Base-by-base conservation (phyloP, 2,329 filamentous ascomycete species). In the Xylariaceae sp. region DNA sequence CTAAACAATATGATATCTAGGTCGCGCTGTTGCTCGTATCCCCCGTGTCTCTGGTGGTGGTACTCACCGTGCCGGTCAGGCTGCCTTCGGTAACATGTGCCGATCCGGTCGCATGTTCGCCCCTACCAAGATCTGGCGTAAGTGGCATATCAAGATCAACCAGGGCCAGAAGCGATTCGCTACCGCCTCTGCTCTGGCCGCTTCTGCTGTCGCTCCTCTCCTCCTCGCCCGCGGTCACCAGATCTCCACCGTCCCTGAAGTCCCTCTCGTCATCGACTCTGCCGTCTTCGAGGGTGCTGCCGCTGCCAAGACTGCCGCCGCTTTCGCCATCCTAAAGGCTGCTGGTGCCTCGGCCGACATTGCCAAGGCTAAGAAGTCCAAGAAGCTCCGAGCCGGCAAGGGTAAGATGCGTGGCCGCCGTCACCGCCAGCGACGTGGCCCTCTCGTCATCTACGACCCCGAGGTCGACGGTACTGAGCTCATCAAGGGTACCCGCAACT, bases 71-170 rank as follows among this genome's bases (percentile, higher is more conserved):
- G 93, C 93, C 70, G 93, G 93, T 81, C 93, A 98, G 82, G 93
- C 93, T 75, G 93, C 93, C 65, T 98, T 97, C 76, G 93, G 93
- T 89, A 98, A 98, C 88, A 90, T 92, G 90, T 98, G 93, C 81
- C 91, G 93, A 74, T 95, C 92, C 71, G 93, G 94, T 81, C 93
- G 93, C 79, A 98, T 98, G 93, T 98, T 98, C 79, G 93, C 93
- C 64, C 93, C 93, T 62, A 98, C 93, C 77, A 98, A 98, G 86
- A 87, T 95, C 79, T 98, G 93, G 94, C 84, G 93, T 74, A 96
- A 95, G 82, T 98, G 93, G 94, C 93, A 98, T 83, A 83, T 96
- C 82, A 97, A 97, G 90, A 83, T 98, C 84, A 95, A 95, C 83
- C 83, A 94, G 75, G 87, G 87, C 75, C 93, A 98, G 84, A 95